Evolutionary conservation across 169 alveolate genomes (phyloP), one percentile per base, ranked within the genome.

Genomic region (Babesia ovis): DNA sequence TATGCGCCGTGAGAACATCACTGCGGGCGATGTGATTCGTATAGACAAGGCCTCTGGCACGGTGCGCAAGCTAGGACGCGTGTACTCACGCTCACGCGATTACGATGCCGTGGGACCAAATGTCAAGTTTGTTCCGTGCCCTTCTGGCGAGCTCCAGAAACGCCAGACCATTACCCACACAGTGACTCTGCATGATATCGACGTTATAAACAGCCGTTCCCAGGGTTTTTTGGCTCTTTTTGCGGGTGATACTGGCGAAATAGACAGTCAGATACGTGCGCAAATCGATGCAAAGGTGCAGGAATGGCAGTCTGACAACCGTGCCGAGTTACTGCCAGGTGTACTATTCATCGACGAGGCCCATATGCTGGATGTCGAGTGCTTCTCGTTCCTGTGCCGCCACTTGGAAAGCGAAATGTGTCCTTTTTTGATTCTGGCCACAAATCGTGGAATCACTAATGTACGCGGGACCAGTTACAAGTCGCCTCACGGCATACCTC

Each of bases 231-330:
- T 97, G 59, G 99, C 99, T 5, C 90, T 98, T 31, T 98, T 98
- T 80, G 97, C 99, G 14, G 99, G 99, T 34, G 99, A 98, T 83
- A 97, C 99, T 35, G 99, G 99, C 31, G 99, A 98, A 91, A 97
- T 98, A 25, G 97, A 96, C 77, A 91, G 91, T 59, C 99, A 97
- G 90, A 96, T 98, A 34, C 94, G 99, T 69, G 99, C 96, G 58
- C 98, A 98, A 85, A 98, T 98, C 43, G 99, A 98, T 79, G 90
- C 94, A 75, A 97, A 96, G 85, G 98, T 98, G 20, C 97, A 97
- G 32, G 99, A 98, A 86, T 98, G 99, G 99, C 95, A 95, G 68
- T 99, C 97, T 79, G 99, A 98, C 86, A 98, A 97, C 41, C 92
- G 95, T 77, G 96, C 95, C 14, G 81, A 59, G 45, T 41, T 84